Percentiles rank a stretch among this genome's conserved stretches.
These are phyloP conservation scores for Trifolium subterraneum DNA, from an alignment of 306 rosid species.

Conservation along the genomic window DNA sequence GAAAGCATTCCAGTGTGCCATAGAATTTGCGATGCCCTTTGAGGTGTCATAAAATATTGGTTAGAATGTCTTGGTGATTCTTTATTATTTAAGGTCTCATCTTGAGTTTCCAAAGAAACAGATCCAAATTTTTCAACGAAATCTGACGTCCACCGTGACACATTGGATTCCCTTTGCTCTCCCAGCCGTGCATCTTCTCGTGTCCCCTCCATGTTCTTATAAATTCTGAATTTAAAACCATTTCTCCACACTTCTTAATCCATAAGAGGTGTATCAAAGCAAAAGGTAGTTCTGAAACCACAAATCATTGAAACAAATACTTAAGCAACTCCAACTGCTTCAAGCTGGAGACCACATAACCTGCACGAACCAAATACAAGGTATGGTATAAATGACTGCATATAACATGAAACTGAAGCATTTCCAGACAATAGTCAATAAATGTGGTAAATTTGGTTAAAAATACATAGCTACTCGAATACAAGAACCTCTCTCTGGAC, in stretches of 20 bases:
- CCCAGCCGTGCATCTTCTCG: slow-evolving; percentile 68
- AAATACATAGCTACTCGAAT: slow-evolving; percentile 24
- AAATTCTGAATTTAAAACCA: slow-evolving; percentile 68
- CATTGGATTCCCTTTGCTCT: slow-evolving; percentile 75
- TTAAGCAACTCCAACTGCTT: slow-evolving; percentile 50
- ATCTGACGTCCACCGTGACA: slow-evolving; percentile 94
- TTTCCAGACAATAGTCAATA: slow-evolving; percentile 28
- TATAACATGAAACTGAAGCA: slow-evolving; percentile 30
- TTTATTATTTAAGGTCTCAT: slow-evolving; percentile 63
- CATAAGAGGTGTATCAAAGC: slow-evolving; percentile 60
- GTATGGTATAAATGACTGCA: slow-evolving; percentile 2
- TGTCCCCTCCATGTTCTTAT: slow-evolving; percentile 80
- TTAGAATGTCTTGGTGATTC: slow-evolving; percentile 62
- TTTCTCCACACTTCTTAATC: slow-evolving; percentile 69
- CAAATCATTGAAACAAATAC: slow-evolving; percentile 40
- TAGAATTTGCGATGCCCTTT: slow-evolving; percentile 84
- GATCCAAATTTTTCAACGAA: slow-evolving; percentile 79
- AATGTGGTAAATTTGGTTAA: background rate
- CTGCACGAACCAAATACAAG: slow-evolving; percentile 52
- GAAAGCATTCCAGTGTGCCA: slow-evolving; percentile 93
- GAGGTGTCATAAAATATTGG: slow-evolving; percentile 71
- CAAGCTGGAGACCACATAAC: slow-evolving; percentile 70
- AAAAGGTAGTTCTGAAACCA: slow-evolving; percentile 42
- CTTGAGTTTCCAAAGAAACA: slow-evolving; percentile 78
- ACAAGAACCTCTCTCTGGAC: slow-evolving; percentile 5